Evolutionary conservation across 2,329 filamentous ascomycete genomes (phyloP).

Genomic region (Pseudocercospora fuligena): DNA sequence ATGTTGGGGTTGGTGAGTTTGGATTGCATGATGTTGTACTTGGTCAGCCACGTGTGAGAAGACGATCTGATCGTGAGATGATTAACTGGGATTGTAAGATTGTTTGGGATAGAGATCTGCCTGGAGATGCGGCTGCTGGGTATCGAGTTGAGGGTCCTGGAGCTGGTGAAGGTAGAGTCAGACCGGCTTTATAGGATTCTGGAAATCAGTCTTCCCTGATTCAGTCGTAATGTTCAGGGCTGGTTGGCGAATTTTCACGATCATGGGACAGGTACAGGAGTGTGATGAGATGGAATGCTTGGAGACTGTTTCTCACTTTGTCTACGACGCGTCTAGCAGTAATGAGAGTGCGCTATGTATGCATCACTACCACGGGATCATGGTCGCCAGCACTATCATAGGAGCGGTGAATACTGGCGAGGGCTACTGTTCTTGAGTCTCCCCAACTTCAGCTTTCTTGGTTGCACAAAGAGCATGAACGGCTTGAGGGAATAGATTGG

Average conservation of each 20-base stretch:
- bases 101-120: constrained; percentile 12
- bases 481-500: too few species aligned
- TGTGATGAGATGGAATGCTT: not conserved
- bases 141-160: constrained; percentile 9
- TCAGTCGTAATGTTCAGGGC: not conserved
- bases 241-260: not conserved
- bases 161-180: constrained; percentile 13
- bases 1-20: constrained; percentile 8
- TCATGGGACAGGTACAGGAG: not conserved
- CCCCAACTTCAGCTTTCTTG: too few species aligned
- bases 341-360: too few species aligned
- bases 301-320: not conserved
- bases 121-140: constrained; percentile 10
- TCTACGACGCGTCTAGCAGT: not conserved
- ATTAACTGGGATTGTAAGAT: constrained; percentile 6
- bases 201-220: not conserved
- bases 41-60: not conserved
- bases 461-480: too few species aligned
- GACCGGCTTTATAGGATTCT: not conserved
- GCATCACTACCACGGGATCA: too few species aligned
- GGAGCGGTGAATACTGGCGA: too few species aligned
- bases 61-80: constrained; percentile 5
- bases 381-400: too few species aligned
- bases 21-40: not conserved
- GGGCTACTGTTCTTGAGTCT: too few species aligned